Conservation (phyloP, 108 stramenopile genomes). For the Nannochloropsis salina region DNA sequence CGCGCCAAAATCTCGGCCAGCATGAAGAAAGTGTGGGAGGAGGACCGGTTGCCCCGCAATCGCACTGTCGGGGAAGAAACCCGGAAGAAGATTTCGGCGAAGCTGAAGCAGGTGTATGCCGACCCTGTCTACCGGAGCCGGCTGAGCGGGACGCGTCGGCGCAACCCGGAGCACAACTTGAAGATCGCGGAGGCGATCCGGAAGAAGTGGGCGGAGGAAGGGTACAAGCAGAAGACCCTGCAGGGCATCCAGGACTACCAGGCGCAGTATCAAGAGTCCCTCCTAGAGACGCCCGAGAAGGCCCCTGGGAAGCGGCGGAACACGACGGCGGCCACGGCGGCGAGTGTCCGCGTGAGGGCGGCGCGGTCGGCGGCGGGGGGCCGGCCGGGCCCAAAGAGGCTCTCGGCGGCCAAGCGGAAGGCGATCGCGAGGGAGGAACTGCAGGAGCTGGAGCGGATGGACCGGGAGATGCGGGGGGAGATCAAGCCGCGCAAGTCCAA, state of each 20-base stretch:
- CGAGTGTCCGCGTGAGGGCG: background rate
- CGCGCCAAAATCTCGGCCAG: constrained; percentile 32
- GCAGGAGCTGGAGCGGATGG: background rate
- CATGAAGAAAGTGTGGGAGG: constrained; percentile 37
- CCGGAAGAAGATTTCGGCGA: background rate
- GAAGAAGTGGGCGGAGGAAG: constrained; percentile 29
- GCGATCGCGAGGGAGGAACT: constrained; percentile 15
- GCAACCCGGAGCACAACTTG: constrained; percentile 23
- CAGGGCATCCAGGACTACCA: constrained; percentile 16
- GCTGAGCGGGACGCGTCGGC: background rate
- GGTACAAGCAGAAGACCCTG: constrained; percentile 19
- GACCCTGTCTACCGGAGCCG: background rate
- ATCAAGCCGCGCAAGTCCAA: background rate
- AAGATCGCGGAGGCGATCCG: background rate
- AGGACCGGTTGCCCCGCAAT: constrained; percentile 7
- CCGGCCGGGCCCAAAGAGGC: background rate
- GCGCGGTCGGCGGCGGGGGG: background rate
- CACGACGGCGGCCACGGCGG: constrained; percentile 6
- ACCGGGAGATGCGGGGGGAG: background rate
- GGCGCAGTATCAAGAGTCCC: background rate
- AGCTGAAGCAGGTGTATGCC: background rate
- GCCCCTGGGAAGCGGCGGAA: background rate
- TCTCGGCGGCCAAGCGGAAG: background rate
- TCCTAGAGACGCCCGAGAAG: background rate
- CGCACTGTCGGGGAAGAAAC: background rate